Base-by-base conservation (phyloP, 164 flowering plant species). In the Nelumbo lutea region DNA sequence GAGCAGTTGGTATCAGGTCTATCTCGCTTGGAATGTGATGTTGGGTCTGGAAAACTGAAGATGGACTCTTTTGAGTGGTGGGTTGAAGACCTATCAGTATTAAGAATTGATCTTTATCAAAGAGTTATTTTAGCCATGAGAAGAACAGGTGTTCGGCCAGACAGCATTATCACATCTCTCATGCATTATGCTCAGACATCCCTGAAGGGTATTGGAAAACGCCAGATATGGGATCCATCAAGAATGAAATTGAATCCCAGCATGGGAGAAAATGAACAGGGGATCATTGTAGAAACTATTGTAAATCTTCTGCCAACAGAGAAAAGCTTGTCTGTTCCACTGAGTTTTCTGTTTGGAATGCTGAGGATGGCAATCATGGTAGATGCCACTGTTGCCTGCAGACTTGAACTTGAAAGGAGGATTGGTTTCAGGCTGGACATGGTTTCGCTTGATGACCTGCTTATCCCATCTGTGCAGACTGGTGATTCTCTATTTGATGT, bases 401-500 rank as follows among this genome's bases (percentile, higher is more conserved):
- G 86, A 78, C 79, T 85, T 45, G 92, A 88, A 76, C 86, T 90
- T 40, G 92, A 89, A 60, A 79, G 85, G 75, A 76, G 87, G 73
- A 82, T 88, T 68, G 83, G 87, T 39, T 76, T 74, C 62, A 81
- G 78, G 68, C 63, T 90, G 68, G 90, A 90, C 63, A 66, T 78
- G 84, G 93, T 78, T 44, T 67, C 78, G 0, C 87, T 90, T 3
- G 89, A 90, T 75, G 96, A 90, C 72, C 84, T 90, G 57, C 86
- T 90, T 4, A 84, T 88, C 61, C 96, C 92, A 6, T 80, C 83
- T 14, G 58, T 76, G 60, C 83, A 78, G 51, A 55, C 73, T 38
- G 87, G 86, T 40, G 93, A 85, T 68, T 84, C 86, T 3, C 64
- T 85, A 59, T 87, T 83, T 70, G 89, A 86, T 70, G 82, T 88